A percentile compares a stretch with the other conserved stretches of the same genome.
phyloP scores from a whole-genome alignment of 371 early-diverging fungal genomes.

The Thermomucor indicae-seudaticae region DNA sequence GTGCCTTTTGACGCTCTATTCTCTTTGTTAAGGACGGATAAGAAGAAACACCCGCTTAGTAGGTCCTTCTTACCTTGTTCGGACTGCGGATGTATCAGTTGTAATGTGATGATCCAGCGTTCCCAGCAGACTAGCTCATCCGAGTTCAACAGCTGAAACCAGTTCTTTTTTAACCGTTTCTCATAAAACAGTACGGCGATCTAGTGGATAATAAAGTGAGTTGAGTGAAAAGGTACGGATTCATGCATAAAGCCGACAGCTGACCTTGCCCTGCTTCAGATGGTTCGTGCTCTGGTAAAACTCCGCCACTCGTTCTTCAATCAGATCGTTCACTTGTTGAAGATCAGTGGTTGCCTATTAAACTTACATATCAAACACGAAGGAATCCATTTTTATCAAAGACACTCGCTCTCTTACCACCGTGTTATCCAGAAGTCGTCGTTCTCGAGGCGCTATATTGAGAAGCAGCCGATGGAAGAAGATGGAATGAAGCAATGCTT shows the following conservation, averaged over 20 bases:
- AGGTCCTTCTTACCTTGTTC: conserved; percentile 57
- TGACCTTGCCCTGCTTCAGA: conserved; percentile 40
- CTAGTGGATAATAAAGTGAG: conserved; percentile 4
- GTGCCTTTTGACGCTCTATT: conserved; percentile 33
- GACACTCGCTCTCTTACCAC: too few species aligned
- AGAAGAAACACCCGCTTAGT: background rate
- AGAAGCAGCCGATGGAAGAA: conserved; percentile 81
- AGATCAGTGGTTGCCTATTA: conserved; percentile 37
- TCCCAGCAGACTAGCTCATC: conserved; percentile 90
- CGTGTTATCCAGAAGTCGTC: conserved; percentile 63
- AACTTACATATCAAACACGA: background rate
- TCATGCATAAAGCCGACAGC: background rate
- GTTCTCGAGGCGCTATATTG: conserved; percentile 72
- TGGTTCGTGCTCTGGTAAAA: conserved; percentile 31
- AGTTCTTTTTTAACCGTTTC: conserved; percentile 72
- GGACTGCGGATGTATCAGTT: conserved; percentile 49
- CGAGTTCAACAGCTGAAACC: conserved; percentile 69
- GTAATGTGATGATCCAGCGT: conserved; percentile 76
- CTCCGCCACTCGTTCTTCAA: conserved; percentile 36
- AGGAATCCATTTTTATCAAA: too few species aligned
- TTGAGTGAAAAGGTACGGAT: background rate
- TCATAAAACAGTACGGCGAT: conserved; percentile 74
- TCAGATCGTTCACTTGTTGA: conserved; percentile 29
- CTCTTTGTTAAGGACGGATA: background rate
- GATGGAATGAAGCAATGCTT: conserved; percentile 79